Conservation (phyloP, 1,284 basidiomycete species). For the Trametes pubescens region DNA sequence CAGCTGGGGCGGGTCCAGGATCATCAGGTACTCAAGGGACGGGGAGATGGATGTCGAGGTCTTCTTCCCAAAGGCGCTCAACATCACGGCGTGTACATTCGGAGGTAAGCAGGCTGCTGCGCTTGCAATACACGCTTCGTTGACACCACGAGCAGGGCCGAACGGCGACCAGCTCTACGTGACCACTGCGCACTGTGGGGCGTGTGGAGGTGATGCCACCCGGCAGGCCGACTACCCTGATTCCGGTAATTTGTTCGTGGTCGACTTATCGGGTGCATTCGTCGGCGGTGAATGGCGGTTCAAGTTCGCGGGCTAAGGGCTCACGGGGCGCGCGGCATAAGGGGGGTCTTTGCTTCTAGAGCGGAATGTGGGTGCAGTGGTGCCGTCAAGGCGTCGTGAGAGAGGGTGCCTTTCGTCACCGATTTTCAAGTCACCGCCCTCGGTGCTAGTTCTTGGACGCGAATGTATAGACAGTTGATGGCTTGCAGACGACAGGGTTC, state of each 20-base stretch:
- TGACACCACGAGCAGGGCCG: slow-evolving; percentile 50
- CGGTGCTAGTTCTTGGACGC: background rate
- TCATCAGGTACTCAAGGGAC: slow-evolving; percentile 61
- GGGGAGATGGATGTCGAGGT: slow-evolving; percentile 63
- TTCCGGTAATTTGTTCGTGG: slow-evolving; percentile 70
- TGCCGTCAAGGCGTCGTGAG: slow-evolving; percentile 9
- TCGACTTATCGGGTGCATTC: slow-evolving; percentile 64
- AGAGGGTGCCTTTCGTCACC: slow-evolving; percentile 3
- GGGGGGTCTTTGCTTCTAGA: slow-evolving; percentile 19
- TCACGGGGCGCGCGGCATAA: slow-evolving; percentile 17
- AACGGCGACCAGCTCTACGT: slow-evolving; percentile 69
- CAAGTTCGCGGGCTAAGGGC: slow-evolving; percentile 43
- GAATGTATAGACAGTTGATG: background rate
- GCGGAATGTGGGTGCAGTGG: slow-evolving; percentile 16
- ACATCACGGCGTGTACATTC: slow-evolving; percentile 74
- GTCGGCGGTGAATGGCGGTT: slow-evolving; percentile 53
- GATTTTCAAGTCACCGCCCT: background rate
- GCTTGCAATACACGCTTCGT: slow-evolving; percentile 7
- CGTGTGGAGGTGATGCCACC: slow-evolving; percentile 57
- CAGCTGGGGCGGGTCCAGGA: slow-evolving; percentile 70
- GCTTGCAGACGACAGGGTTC: background rate
- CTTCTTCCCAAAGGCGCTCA: slow-evolving; percentile 63
- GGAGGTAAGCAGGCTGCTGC: slow-evolving; percentile 54
- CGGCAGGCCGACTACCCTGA: slow-evolving; percentile 62
- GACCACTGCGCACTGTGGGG: slow-evolving; percentile 71